phyloP scores from a whole-genome alignment of 805 yeast genomes.

The Nakazawaea ernobii region DNA sequence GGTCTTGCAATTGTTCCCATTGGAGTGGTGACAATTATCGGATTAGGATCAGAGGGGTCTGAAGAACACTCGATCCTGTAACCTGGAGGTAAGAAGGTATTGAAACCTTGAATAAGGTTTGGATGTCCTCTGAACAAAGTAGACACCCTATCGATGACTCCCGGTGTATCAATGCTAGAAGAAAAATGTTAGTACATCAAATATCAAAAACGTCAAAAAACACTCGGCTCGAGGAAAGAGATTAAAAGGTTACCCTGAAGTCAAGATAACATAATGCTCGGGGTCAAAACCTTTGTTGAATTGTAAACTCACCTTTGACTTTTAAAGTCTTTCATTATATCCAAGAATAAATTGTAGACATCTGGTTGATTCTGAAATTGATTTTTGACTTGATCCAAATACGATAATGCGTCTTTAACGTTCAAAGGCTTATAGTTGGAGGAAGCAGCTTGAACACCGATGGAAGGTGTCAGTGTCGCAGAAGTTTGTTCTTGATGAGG shows the following conservation, averaged over 20 bases:
- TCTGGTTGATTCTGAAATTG: constrained; percentile 92
- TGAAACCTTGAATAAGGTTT: constrained; percentile 90
- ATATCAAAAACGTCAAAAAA: constrained; percentile 6
- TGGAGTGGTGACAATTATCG: constrained; percentile 93
- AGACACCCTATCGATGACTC: constrained; percentile 94
- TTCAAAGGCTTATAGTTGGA: constrained; percentile 71
- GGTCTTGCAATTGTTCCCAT: constrained; percentile 78
- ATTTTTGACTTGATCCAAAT: constrained; percentile 90
- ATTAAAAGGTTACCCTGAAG: constrained; percentile 3
- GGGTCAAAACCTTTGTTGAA: neutral
- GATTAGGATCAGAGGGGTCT: constrained; percentile 86
- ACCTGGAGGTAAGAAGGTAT: constrained; percentile 96
- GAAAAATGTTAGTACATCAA: constrained; percentile 6
- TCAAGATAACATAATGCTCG: constrained; percentile 5
- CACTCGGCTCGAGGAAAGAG: neutral
- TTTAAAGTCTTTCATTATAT: constrained; percentile 98
- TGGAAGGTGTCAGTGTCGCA: constrained; percentile 22
- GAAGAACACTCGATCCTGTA: constrained; percentile 86
- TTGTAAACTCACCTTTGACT: constrained; percentile 60
- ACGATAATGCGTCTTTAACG: constrained; percentile 93
- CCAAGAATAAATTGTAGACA: constrained; percentile 92
- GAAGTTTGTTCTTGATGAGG: constrained; percentile 23
- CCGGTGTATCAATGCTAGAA: constrained; percentile 85
- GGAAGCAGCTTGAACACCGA: constrained; percentile 19
- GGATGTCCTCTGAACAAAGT: constrained; percentile 90